A percentile compares a stretch with the other conserved stretches of the same genome.
These are phyloP conservation scores for Candida xiaguanensis DNA, from an alignment of 805 yeast genomes.

Conservation along the genomic window DNA sequence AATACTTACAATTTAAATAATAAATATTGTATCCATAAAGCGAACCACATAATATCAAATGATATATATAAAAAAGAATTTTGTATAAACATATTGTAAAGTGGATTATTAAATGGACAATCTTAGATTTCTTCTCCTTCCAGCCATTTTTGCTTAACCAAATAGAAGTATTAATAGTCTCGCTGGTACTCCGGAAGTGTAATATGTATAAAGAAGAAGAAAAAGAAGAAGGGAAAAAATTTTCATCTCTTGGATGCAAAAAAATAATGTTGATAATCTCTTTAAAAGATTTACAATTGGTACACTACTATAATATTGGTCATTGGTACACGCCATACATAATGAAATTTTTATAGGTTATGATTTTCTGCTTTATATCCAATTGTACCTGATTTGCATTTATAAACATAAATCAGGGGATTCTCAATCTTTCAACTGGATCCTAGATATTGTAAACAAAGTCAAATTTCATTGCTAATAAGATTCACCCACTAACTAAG, in stretches of 20 bases:
- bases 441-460: too few species aligned
- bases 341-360: too few species aligned
- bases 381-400: too few species aligned
- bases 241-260: background rate
- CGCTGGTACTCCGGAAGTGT: conserved; percentile 47
- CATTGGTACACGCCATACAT: too few species aligned
- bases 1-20: background rate
- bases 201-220: conserved; percentile 24
- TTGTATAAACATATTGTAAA: conserved; percentile 6
- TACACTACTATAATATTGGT: background rate
- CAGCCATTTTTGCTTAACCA: conserved; percentile 49
- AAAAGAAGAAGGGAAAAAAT: conserved; percentile 6
- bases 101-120: conserved; percentile 32
- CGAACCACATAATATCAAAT: conserved; percentile 30
- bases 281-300: background rate
- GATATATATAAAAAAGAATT: background rate
- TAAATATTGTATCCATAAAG: conserved; percentile 37
- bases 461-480: too few species aligned
- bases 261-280: conserved; percentile 1
- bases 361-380: too few species aligned
- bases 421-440: too few species aligned
- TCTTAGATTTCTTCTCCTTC: conserved; percentile 33
- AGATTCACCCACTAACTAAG: too few species aligned
- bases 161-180: conserved; percentile 35
- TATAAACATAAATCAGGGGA: too few species aligned